Evolutionary conservation across 2,329 filamentous ascomycete species (phyloP).

Genomic region (Pseudocercospora eumusae): DNA sequence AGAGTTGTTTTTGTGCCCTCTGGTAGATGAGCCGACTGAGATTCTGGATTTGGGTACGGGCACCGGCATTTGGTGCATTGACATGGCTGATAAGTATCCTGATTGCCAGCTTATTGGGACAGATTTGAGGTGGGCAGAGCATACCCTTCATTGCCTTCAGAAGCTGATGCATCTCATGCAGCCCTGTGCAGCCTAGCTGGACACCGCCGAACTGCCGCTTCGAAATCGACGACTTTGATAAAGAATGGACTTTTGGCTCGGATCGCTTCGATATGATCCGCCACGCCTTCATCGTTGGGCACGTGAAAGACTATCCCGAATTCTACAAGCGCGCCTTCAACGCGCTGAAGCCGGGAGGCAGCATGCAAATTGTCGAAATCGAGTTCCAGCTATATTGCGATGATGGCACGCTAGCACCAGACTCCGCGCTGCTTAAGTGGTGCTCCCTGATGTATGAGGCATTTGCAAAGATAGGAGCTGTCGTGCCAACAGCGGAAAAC

Average conservation of each 20-base stretch:
- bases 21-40: conserved; percentile 39
- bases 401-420: conserved; percentile 43
- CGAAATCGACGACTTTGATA: conserved; percentile 36
- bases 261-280: conserved; percentile 47
- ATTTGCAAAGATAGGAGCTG: conserved; percentile 12
- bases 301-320: conserved; percentile 27
- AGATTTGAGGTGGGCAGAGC: conserved; percentile 42
- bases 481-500: conserved; percentile 13
- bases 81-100: conserved; percentile 40
- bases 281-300: conserved; percentile 39
- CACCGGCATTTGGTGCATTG: conserved; percentile 50
- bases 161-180: conserved; percentile 2
- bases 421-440: conserved; percentile 29
- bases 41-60: conserved; percentile 55
- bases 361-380: conserved; percentile 48
- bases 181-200: conserved; percentile 19
- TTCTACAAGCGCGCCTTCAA: conserved; percentile 36
- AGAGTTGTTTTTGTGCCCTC: conserved; percentile 45
- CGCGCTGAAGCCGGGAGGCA: conserved; percentile 46
- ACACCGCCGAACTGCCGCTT: conserved; percentile 34
- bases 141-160: background rate
- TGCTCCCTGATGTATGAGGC: conserved; percentile 25
- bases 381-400: conserved; percentile 44
- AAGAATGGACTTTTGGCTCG: conserved; percentile 41
- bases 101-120: conserved; percentile 40